These are phyloP conservation scores for Beauveria sp. DNA, from an alignment of 2,329 filamentous ascomycete species.

Conservation along the genomic window DNA sequence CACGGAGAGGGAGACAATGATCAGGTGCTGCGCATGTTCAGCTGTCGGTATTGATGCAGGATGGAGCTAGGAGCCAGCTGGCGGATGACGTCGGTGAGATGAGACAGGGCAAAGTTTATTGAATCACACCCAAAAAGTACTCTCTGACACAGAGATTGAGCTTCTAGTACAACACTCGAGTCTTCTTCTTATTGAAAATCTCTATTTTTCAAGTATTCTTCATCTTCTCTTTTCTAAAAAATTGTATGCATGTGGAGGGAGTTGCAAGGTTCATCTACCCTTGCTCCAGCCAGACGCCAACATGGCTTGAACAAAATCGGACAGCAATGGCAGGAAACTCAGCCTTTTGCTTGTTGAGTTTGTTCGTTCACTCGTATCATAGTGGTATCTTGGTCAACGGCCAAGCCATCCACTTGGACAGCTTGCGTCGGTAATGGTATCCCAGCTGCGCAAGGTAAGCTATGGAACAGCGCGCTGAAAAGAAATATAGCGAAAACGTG, in stretches of 20 bases:
- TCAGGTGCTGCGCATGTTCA: not conserved
- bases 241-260: not conserved
- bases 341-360: no score
- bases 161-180: no score
- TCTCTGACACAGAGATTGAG: no score
- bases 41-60: not conserved
- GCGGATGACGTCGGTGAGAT: conserved; percentile 5
- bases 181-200: no score
- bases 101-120: not conserved
- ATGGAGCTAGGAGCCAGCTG: not conserved
- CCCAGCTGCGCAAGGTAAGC: not conserved
- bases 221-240: not conserved
- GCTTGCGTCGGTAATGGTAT: not conserved
- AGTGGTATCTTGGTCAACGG: not conserved
- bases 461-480: not conserved
- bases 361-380: not conserved
- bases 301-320: not conserved
- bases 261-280: no score
- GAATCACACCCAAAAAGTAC: not conserved
- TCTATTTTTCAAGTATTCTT: not conserved
- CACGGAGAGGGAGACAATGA: not conserved
- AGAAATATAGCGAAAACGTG: conserved; percentile 14
- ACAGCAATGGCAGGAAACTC: no score
- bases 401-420: not conserved
- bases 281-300: no score